These are phyloP conservation scores for Aristolochia contorta DNA, from an alignment of 164 flowering plant species.

Conservation along the genomic window DNA sequence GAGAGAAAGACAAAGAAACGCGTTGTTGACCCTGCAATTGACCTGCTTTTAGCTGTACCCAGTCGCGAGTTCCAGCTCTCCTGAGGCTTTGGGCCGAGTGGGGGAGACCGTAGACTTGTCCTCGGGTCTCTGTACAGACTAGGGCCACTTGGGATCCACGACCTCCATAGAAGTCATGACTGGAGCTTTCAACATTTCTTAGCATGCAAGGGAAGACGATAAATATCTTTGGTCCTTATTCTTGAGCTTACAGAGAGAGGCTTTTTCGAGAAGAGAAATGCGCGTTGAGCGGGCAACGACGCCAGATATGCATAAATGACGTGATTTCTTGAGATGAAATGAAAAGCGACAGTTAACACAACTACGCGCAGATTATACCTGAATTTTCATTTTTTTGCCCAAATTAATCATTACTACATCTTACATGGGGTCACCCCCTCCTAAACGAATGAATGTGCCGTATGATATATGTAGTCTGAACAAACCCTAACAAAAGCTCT, in stretches of 20 bases:
- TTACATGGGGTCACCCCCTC: constrained; percentile 1
- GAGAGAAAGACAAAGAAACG: too few relatives aligned
- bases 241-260: not conserved
- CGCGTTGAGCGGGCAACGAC: not conserved
- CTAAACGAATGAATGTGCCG: constrained; percentile 5
- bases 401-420: not conserved
- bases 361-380: not conserved
- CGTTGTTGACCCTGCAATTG: too few relatives aligned
- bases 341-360: too few relatives aligned
- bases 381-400: not conserved
- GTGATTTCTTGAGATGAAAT: not conserved
- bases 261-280: not conserved
- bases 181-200: not conserved
- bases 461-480: not conserved
- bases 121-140: too few relatives aligned
- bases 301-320: not conserved
- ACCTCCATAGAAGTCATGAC: too few relatives aligned
- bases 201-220: too few relatives aligned
- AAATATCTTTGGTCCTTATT: not conserved
- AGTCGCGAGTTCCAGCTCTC: too few relatives aligned
- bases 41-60: too few relatives aligned
- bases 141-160: too few relatives aligned
- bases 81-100: too few relatives aligned
- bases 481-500: not conserved
- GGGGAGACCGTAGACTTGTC: too few relatives aligned